Percentiles rank a stretch among this genome's conserved stretches.
phyloP scores from a whole-genome alignment of 208 protist genomes.

The Trypanosomatidae sp. region DNA sequence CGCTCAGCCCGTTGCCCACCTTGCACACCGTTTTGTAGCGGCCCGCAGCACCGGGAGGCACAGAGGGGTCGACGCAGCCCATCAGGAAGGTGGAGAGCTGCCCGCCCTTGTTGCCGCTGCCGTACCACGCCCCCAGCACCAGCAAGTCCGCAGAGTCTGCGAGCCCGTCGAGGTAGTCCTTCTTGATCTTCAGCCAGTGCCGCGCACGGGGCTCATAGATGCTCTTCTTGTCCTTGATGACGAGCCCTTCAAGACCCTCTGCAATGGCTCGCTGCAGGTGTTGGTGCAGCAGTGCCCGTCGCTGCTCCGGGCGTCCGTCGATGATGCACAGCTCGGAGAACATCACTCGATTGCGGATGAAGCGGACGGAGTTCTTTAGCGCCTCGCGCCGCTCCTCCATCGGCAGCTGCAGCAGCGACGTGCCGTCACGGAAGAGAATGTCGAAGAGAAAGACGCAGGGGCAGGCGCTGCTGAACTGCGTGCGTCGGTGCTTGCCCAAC shows the following conservation, averaged over 20 bases:
- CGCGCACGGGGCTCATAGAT: slow-evolving; percentile 74
- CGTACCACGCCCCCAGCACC: slow-evolving; percentile 83
- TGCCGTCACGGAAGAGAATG: slow-evolving; percentile 79
- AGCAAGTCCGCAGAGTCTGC: slow-evolving; percentile 85
- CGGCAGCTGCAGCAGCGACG: slow-evolving; percentile 34
- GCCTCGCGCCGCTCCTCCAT: slow-evolving; percentile 38
- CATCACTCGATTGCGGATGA: slow-evolving; percentile 48
- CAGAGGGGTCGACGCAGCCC: slow-evolving; percentile 52
- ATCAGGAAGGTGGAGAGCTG: slow-evolving; percentile 77
- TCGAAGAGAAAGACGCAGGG: slow-evolving; percentile 77
- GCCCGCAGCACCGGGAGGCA: slow-evolving; percentile 22
- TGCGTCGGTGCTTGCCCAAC: slow-evolving; percentile 74
- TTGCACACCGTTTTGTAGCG: slow-evolving; percentile 84
- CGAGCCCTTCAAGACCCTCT: slow-evolving; percentile 78
- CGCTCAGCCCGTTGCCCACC: slow-evolving; percentile 64
- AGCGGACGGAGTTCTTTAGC: slow-evolving; percentile 34
- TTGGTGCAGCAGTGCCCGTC: slow-evolving; percentile 29
- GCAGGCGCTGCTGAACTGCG: slow-evolving; percentile 62
- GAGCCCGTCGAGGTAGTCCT: slow-evolving; percentile 86
- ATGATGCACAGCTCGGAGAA: slow-evolving; percentile 62
- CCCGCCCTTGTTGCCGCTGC: slow-evolving; percentile 70
- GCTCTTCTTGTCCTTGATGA: slow-evolving; percentile 71
- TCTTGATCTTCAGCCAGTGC: slow-evolving; percentile 92
- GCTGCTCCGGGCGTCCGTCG: slow-evolving; percentile 32
- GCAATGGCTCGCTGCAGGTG: slow-evolving; percentile 60